Evolutionary conservation across 2,329 filamentous ascomycete genomes (phyloP).

Genomic region (Fusarium torulosum): DNA sequence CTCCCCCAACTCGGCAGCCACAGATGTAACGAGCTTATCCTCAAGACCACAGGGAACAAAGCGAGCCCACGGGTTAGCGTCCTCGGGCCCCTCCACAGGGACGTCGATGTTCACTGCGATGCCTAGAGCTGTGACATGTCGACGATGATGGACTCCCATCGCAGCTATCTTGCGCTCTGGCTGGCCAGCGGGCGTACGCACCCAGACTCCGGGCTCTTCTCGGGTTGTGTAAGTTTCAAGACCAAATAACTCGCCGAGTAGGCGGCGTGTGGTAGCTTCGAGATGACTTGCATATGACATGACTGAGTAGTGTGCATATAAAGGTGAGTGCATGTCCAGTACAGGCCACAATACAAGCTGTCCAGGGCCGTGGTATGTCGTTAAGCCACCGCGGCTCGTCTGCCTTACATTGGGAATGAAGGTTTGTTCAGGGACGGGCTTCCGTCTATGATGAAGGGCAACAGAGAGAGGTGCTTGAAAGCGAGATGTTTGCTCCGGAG

Average conservation of each 20-base stretch:
- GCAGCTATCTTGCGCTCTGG: slow-evolving; percentile 83
- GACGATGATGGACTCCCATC: slow-evolving; percentile 88
- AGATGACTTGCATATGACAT: slow-evolving; percentile 82
- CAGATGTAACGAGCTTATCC: slow-evolving; percentile 82
- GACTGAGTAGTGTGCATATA: slow-evolving; percentile 72
- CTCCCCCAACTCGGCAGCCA: slow-evolving; percentile 64
- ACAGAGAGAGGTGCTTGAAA: slow-evolving; percentile 59
- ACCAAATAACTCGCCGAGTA: slow-evolving; percentile 68
- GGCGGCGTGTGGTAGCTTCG: slow-evolving; percentile 79
- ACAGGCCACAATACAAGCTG: slow-evolving; percentile 95
- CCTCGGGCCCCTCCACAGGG: slow-evolving; percentile 59
- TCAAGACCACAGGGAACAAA: slow-evolving; percentile 93
- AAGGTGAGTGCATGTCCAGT: slow-evolving; percentile 76
- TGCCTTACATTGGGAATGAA: slow-evolving; percentile 72
- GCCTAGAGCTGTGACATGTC: slow-evolving; percentile 87
- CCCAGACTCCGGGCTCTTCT: slow-evolving; percentile 90
- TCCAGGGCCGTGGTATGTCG: slow-evolving; percentile 94
- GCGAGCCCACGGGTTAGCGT: slow-evolving; percentile 68
- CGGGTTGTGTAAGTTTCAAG: slow-evolving; percentile 70
- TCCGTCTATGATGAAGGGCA: slow-evolving; percentile 29
- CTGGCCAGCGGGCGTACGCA: slow-evolving; percentile 51
- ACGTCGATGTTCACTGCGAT: slow-evolving; percentile 83
- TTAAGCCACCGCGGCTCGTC: slow-evolving; percentile 87
- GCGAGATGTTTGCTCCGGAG: slow-evolving; percentile 58
- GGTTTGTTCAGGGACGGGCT: slow-evolving; percentile 49